Base-by-base conservation (phyloP, 805 yeast genomes). In the Candida golubevii region DNA sequence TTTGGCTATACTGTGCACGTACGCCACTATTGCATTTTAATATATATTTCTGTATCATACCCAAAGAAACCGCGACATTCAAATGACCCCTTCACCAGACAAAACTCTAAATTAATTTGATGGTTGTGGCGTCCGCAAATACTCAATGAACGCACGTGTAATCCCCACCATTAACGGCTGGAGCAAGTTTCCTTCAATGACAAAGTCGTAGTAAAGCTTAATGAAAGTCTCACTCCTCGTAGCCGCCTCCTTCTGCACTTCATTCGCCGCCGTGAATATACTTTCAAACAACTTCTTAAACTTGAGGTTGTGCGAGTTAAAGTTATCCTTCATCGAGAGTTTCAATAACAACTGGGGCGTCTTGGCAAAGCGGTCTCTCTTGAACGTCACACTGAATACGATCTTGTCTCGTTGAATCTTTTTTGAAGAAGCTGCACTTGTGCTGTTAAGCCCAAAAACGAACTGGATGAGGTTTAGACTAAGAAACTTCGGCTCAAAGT, bases 171-270 rank as follows among this genome's bases (percentile, higher is more conserved):
- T 60, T 34, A 67, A 55, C 26, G 61, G 59, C 36, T 62, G 58
- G 32, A 67, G 54, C 27, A 60, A 42, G 11, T 45, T 41, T 9
- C 59, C 44, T 33, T 60, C 59, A 26, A 67, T 58, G 43, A 69
- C 60, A 42, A 65, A 69, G 46, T 69, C 75, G 41, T 66, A 67
- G 49, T 67, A 67, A 46, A 69, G 62, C 46, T 65, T 68, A n/a
- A 65, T 41, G 27, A 65, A 49, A n/a, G 46, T 38, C 12, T 35
- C 38, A 11, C 39, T 48, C n/a, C 18, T 31, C 10, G 38, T 30
- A 8, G 26, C 15, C 5, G 45, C 41, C 7, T 33, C 39, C 40
- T 42, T 46, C 27, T 49, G 49, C 15, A 53, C 37, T 8, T 54
- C 56, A 35, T 33, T 44, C 4, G 49, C 42, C 6, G 47, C 47